Evolutionary conservation across 176 grass and related monocot species (phyloP), one percentile per base, ranked within the genome.

Genomic region (Zea mays): DNA sequence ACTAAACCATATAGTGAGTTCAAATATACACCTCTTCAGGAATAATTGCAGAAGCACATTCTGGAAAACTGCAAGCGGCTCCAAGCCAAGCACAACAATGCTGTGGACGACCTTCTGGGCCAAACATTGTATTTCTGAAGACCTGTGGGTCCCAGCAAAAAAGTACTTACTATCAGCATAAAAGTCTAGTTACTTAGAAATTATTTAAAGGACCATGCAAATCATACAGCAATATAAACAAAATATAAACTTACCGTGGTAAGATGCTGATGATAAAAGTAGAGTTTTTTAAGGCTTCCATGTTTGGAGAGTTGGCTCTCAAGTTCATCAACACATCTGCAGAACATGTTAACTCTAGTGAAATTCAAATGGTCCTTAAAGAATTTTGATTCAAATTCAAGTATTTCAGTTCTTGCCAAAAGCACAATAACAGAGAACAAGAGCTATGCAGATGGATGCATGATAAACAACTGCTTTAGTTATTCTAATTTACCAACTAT

Each of bases 101-200:
- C 36, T 97, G 95, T 62, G 91, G 91, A 59, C 91, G 87, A 48
- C 95, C 95, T 90, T 97, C 95, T 10, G 95, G 95, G 67, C 95
- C 95, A 90, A 97, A 97, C 95, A 97, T 97, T 84, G 95, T 97
- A 75, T 97, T 97, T 78, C 95, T 86, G 85, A 97, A 97, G 8
- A 94, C 95, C 95, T 97, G 78, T 69, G 64, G 90, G 60, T 49
- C 72, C 47, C 75, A 61, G 74, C 8, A 78, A 82, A 85, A 84
- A n/a, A 45, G 70, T 72, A 70, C 55, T 70, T 56, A 40, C 54
- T 83, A 83, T 68, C 38, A 39, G 38, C 44, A 73, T 34, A 88
- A 79, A 79, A 54, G 0, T 10, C 43, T 37, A 79, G 36, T 7
- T 70, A 62, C 43, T 63, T 80, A 42, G 37, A 43, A 79, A 19